Percentiles rank a stretch among this genome's conserved stretches.
Conservation (phyloP, 352 stramenopile genomes). For the Phytophthora vignae region DNA sequence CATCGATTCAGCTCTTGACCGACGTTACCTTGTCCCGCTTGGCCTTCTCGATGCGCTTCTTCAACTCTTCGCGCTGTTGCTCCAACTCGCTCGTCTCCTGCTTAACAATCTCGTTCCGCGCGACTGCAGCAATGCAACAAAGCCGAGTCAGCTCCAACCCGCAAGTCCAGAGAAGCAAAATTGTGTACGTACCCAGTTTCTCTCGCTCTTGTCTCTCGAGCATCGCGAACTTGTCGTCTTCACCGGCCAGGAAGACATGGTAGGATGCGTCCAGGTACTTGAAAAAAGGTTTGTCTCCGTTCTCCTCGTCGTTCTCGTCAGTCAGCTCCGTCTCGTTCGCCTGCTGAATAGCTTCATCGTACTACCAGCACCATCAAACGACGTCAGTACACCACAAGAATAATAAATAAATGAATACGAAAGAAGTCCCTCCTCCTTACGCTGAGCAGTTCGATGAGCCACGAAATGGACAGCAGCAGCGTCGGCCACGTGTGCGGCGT, state of each 20-base stretch:
- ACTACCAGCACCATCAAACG: conserved; percentile 46
- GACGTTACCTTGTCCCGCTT: conserved; percentile 70
- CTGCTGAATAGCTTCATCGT: conserved; percentile 84
- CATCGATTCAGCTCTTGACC: background rate
- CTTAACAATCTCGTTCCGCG: conserved; percentile 59
- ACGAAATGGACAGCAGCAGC: conserved; percentile 96
- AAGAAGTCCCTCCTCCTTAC: conserved; percentile 36
- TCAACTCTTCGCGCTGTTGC: conserved; percentile 63
- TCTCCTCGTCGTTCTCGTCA: conserved; percentile 75
- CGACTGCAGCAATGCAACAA: conserved; percentile 37
- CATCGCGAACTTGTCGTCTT: conserved; percentile 91
- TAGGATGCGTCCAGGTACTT: conserved; percentile 95
- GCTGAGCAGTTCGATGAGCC: conserved; percentile 96
- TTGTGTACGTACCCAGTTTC: conserved; percentile 48
- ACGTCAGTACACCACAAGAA: conserved; percentile 15
- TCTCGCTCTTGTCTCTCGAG: conserved; percentile 85
- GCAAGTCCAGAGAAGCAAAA: background rate
- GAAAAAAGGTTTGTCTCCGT: conserved; percentile 94
- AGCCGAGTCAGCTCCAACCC: conserved; percentile 13
- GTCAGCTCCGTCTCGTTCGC: conserved; percentile 49
- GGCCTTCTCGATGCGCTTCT: conserved; percentile 67
- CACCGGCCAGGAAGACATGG: conserved; percentile 92
- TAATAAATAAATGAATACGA: background rate
- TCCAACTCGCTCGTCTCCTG: conserved; percentile 65
- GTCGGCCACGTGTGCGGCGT: conserved; percentile 96